A percentile compares a stretch with the other conserved stretches of the same genome.
Conservation (phyloP, 1,284 basidiomycete species). For the Ganoderma boninense region DNA sequence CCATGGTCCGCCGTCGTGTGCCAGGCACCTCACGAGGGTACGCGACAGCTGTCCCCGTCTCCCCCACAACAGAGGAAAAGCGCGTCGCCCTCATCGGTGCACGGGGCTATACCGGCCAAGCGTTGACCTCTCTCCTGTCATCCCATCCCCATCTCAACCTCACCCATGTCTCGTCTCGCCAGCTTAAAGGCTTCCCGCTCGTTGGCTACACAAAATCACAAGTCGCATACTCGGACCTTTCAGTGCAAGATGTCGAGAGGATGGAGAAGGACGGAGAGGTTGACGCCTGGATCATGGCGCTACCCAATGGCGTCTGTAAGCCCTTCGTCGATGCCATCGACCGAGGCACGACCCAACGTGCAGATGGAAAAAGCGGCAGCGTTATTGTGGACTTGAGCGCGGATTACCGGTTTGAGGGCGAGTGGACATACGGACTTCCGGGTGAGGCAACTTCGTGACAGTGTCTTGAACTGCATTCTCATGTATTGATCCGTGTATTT, state of each 20-base stretch:
- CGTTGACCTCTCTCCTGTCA: conserved; percentile 87
- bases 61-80: conserved; percentile 70
- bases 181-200: conserved; percentile 87
- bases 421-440: conserved; percentile 98
- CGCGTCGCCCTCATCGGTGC: conserved; percentile 96
- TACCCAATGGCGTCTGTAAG: conserved; percentile 97
- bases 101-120: conserved; percentile 95
- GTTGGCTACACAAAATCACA: conserved; percentile 85
- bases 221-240: conserved; percentile 85
- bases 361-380: conserved; percentile 57
- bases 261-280: conserved; percentile 92
- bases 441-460: conserved; percentile 75
- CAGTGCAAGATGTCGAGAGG: conserved; percentile 76
- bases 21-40: conserved; percentile 68
- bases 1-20: conserved; percentile 61
- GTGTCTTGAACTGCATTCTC: neutral
- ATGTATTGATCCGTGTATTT: conserved; percentile 40
- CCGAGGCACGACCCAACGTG: conserved; percentile 66
- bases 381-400: conserved; percentile 94
- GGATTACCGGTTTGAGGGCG: conserved; percentile 94
- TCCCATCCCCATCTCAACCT: conserved; percentile 89
- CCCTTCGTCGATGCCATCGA: conserved; percentile 98
- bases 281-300: conserved; percentile 97
- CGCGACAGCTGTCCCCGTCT: conserved; percentile 54
- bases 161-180: conserved; percentile 95